These are phyloP conservation scores for Erodium moschatum DNA, from an alignment of 441 rosid species.

Conservation along the genomic window DNA sequence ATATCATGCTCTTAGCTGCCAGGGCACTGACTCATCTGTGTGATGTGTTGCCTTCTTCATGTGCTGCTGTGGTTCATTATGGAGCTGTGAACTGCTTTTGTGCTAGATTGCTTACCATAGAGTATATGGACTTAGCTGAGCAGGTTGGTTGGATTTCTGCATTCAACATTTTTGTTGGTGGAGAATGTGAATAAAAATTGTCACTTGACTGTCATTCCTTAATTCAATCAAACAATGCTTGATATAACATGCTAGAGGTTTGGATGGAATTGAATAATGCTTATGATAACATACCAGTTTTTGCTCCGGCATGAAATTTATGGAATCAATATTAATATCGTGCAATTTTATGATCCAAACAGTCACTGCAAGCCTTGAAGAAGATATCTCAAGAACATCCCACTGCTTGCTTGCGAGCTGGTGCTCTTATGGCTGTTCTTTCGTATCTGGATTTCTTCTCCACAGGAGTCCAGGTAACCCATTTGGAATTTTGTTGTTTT, in stretches of 20 bases:
- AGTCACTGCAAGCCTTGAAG: conserved; percentile 96
- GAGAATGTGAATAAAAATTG: not conserved
- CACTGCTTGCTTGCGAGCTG: conserved; percentile 94
- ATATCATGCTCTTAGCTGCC: conserved; percentile 95
- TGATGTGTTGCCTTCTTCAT: conserved; percentile 96
- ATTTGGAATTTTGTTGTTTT: not conserved
- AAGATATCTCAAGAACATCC: conserved; percentile 99
- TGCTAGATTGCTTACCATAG: conserved; percentile 89
- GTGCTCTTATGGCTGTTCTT: conserved; percentile 99
- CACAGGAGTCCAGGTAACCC: conserved; percentile 88
- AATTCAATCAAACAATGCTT: no score
- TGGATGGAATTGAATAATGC: not conserved
- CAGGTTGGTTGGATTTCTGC: conserved; percentile 45
- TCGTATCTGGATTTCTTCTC: conserved; percentile 96
- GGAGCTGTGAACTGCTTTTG: conserved; percentile 88
- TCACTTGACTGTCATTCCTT: not conserved
- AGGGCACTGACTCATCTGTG: conserved; percentile 95
- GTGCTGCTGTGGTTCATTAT: conserved; percentile 95
- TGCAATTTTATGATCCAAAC: conserved; percentile 24
- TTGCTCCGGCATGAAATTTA: not conserved
- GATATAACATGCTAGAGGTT: not conserved
- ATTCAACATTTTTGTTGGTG: not conserved
- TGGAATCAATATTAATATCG: conserved; percentile 15
- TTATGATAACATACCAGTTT: not conserved
- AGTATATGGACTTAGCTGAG: conserved; percentile 98